A percentile compares a stretch with the other conserved stretches of the same genome.
These are phyloP conservation scores for Lepiota subincarnata DNA, from an alignment of 768 basidiomycete species.

Conservation along the genomic window DNA sequence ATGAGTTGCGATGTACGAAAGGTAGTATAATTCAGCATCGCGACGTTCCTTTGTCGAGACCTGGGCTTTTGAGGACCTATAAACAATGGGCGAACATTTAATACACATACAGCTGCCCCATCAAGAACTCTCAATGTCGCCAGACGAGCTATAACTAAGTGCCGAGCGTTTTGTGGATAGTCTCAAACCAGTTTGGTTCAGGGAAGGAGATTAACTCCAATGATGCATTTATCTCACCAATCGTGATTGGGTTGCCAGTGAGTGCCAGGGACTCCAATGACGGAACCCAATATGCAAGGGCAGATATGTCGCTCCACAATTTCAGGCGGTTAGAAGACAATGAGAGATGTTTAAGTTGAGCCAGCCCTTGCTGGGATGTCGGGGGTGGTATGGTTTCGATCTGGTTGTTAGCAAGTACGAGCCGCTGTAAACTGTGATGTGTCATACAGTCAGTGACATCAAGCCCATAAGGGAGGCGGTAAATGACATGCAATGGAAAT, in stretches of 20 bases:
- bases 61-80: slow-evolving; percentile 31
- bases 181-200: slow-evolving; percentile 29
- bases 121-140: slow-evolving; percentile 62
- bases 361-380: slow-evolving; percentile 21
- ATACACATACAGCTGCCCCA: slow-evolving; percentile 51
- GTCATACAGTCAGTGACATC: slow-evolving; percentile 17
- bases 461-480: slow-evolving; percentile 11
- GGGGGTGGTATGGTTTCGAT: slow-evolving; percentile 48
- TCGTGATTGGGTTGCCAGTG: slow-evolving; percentile 59
- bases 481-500: slow-evolving; percentile 41
- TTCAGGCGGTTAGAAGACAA: slow-evolving; percentile 57
- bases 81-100: slow-evolving; percentile 3
- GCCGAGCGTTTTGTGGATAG: slow-evolving; percentile 41
- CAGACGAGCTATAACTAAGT: slow-evolving; percentile 63
- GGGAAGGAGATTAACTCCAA: not conserved
- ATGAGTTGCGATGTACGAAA: slow-evolving; percentile 56
- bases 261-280: slow-evolving; percentile 56
- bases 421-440: slow-evolving; percentile 52
- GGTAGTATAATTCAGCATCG: slow-evolving; percentile 84
- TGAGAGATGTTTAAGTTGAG: slow-evolving; percentile 51
- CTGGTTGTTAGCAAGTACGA: slow-evolving; percentile 64
- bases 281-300: slow-evolving; percentile 67
- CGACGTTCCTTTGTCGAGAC: slow-evolving; percentile 64
- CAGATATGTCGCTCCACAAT: slow-evolving; percentile 62
- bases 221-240: slow-evolving; percentile 34